Percentiles rank a stretch among this genome's conserved stretches.
Evolutionary conservation across 164 flowering plant species (phyloP).

Genomic region (Umbellularia californica): DNA sequence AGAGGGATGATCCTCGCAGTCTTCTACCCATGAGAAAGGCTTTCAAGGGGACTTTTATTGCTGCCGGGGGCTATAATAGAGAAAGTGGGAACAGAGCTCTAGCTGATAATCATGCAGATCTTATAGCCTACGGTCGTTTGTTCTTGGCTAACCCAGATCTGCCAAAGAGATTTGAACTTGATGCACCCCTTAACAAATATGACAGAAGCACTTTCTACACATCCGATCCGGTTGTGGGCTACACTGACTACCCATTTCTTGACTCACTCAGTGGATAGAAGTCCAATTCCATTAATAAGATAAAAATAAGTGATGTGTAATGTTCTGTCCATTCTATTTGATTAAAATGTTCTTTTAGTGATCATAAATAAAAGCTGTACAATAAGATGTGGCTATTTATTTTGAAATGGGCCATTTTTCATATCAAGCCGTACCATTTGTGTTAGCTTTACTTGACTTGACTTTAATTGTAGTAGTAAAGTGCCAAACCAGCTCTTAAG

Average conservation of each 20-base stretch:
- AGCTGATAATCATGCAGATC: constrained; percentile 27
- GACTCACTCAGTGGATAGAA: neutral
- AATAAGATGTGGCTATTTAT: too few relatives aligned
- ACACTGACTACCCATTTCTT: constrained; percentile 38
- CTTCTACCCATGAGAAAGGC: constrained; percentile 46
- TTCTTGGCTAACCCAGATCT: constrained; percentile 43
- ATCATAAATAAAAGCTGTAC: too few relatives aligned
- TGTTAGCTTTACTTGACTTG: too few relatives aligned
- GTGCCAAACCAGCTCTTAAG: too few relatives aligned
- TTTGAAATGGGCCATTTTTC: too few relatives aligned
- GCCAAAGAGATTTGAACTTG: constrained; percentile 30
- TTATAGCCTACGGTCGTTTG: constrained; percentile 27
- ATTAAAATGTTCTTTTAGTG: too few relatives aligned
- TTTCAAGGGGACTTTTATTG: constrained; percentile 42
- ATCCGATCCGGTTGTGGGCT: constrained; percentile 32
- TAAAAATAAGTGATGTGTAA: too few relatives aligned
- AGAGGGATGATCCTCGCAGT: constrained; percentile 21
- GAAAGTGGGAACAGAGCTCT: constrained; percentile 41
- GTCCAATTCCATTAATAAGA: too few relatives aligned
- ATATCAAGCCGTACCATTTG: too few relatives aligned
- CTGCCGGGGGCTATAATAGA: constrained; percentile 40
- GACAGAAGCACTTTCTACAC: constrained; percentile 28
- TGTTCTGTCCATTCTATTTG: too few relatives aligned
- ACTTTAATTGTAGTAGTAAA: too few relatives aligned
- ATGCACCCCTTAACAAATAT: constrained; percentile 33